Evolutionary conservation across 2,329 filamentous ascomycete genomes (phyloP), one percentile per base, ranked within the genome.

Genomic region (Cladosporium oxysporum): DNA sequence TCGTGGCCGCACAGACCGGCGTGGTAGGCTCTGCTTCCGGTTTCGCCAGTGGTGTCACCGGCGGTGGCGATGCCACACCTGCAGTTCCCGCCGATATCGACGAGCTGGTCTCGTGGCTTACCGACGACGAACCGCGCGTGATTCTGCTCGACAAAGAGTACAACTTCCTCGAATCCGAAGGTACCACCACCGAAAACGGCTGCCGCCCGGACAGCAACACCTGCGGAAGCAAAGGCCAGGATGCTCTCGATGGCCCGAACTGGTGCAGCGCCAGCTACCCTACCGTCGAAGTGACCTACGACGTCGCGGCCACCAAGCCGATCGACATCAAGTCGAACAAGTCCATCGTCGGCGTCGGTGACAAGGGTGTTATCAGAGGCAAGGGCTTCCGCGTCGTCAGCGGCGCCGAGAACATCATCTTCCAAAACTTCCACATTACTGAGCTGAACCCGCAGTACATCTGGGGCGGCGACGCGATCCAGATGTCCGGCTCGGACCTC

Each of bases 61-160:
- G 87, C 44, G 87, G 87, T 72, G 87, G 86, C 64, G 80, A 70
- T 68, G 84, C 83, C 21, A 76, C 79, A 4, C 75, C 84, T 47
- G 84, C 84, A 23, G 84, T 68, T 29, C 71, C 69, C 44, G 67
- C 69, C 26, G 69, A 80, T 58, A 86, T 76, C 49, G 80, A 77
- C 28, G 80, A 90, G 82, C 83, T 89, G 58, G 83, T 84, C 74
- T 81, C 79, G 49, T 89, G 87, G 77, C 82, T 90, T 5, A 79
- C 80, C 10, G 85, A 88, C 74, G 77, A 76, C 65, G 74, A 79
- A 23, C 71, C 87, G 12, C 83, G 86, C 28, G 83, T 85, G 67
- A 88, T 90, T 70, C 80, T 89, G 64, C 79, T 89, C 28, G 81
- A 83, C 74, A 84, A 86, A 64, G 75, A 74, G 33, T 73, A 83